Base-by-base conservation (phyloP, 2,329 filamentous ascomycete genomes). In the Trichoderma koningii region DNA sequence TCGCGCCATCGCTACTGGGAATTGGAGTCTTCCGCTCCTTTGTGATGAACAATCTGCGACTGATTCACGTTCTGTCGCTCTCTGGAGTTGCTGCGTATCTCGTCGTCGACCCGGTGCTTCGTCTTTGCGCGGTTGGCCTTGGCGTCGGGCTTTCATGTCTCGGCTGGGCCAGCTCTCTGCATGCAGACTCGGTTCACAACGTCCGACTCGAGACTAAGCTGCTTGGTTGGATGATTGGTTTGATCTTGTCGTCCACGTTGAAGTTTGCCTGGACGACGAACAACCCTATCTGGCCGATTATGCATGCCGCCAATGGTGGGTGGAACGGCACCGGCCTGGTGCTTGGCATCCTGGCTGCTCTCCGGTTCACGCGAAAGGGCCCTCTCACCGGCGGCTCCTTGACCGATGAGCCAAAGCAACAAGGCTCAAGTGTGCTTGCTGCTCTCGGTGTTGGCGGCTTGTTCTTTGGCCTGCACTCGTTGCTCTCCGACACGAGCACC, bases 221-320 rank as follows among this genome's bases (percentile, higher is more conserved):
- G 60, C 82, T 92, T 41, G 92, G 92, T 0, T 96, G 92, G 83
- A 82, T 86, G 47, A 83, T 93, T 64, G 95, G 95, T 34, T 80
- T 99, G 63, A 85, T 97, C 66, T 83, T 92, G 68, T 98, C 94
- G 1, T 92, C 89, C 67, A 85, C 96, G 61, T 87, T 92, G 71
- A 99, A 99, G 76, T 98, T 96, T 74, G 92, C 93, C 0, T 96
- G 89, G 83, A 86, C 89, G 74, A 97, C 94, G 21, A 98, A 97
- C 77, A 99, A 99, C 75, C 95, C 95, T 0, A 87, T 98, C 67
- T 99, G 95, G 95, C 93, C 95, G 0, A 90, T 95, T 68, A 91
- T 98, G 86, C 90, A 97, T 75, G 87, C 88, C 34, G 85, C 84
- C 9, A 99, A 97, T 75, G 95, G 95, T 44, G 95, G 95, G 3